Evolutionary conservation across 495 filamentous ascomycete genomes (phyloP).

Genomic region (Hyaloscypha variabilis): DNA sequence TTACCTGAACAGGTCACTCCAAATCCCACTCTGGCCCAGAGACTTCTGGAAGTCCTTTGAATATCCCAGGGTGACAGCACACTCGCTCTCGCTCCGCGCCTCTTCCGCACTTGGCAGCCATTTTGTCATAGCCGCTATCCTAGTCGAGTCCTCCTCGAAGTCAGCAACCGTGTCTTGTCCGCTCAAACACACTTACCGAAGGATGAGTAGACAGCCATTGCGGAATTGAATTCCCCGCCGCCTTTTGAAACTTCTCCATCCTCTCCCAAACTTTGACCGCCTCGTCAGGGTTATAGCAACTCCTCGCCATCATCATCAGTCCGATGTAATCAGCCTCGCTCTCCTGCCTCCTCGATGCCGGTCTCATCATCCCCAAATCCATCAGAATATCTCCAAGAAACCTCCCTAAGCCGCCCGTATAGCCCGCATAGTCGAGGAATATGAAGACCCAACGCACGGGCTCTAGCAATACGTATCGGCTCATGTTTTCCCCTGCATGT

Average conservation of each 20-base stretch:
- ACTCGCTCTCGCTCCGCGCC: constrained; percentile 55
- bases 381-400: constrained; percentile 52
- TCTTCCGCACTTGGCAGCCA: constrained; percentile 64
- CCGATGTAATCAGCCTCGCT: constrained; percentile 87
- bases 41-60: constrained; percentile 15
- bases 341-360: constrained; percentile 68
- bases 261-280: constrained; percentile 75
- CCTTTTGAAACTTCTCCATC: constrained; percentile 67
- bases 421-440: constrained; percentile 61
- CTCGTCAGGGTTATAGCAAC: constrained; percentile 70
- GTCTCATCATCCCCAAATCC: constrained; percentile 66
- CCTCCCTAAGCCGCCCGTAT: constrained; percentile 67
- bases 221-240: constrained; percentile 48
- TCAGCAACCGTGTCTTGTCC: constrained; percentile 22
- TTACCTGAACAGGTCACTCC: background rate
- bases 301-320: constrained; percentile 65
- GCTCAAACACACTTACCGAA: constrained; percentile 52
- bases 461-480: constrained; percentile 57
- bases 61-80: constrained; percentile 36
- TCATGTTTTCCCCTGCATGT: constrained; percentile 78
- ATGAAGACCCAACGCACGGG: constrained; percentile 56
- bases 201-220: constrained; percentile 90
- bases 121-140: constrained; percentile 69
- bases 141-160: constrained; percentile 57
- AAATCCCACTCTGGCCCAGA: background rate